A percentile compares a stretch with the other conserved stretches of the same genome.
These are phyloP conservation scores for Suillus subluteus DNA, from an alignment of 768 basidiomycete species.

Conservation along the genomic window DNA sequence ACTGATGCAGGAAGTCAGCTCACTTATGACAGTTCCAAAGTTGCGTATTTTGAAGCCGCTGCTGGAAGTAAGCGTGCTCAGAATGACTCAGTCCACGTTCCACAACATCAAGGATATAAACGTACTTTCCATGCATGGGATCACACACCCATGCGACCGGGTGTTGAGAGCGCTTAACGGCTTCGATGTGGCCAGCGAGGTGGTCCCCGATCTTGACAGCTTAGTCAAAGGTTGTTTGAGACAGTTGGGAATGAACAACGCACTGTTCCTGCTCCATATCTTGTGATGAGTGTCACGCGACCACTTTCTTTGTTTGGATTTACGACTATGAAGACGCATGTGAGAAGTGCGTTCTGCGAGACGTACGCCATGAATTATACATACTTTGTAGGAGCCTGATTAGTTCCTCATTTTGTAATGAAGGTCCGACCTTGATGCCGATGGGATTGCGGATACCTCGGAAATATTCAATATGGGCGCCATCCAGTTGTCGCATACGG, in stretches of 20 bases:
- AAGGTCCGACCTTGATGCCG: conserved; percentile 95
- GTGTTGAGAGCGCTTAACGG: conserved; percentile 79
- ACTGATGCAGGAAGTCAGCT: conserved; percentile 78
- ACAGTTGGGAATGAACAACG: conserved; percentile 6
- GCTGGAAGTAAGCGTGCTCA: conserved; percentile 80
- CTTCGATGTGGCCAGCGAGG: conserved; percentile 79
- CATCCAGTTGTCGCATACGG: conserved; percentile 87
- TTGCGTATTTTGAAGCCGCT: conserved; percentile 88
- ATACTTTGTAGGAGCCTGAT: conserved; percentile 74
- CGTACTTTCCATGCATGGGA: conserved; percentile 98
- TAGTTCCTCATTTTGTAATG: conserved; percentile 79
- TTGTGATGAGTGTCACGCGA: conserved; percentile 86
- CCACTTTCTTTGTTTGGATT: conserved; percentile 86
- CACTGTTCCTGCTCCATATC: conserved; percentile 91
- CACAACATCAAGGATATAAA: conserved; percentile 21
- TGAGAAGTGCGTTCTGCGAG: not conserved
- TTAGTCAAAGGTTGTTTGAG: not conserved
- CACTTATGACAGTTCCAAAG: conserved; percentile 86
- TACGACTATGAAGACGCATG: conserved; percentile 56
- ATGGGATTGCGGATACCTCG: conserved; percentile 91
- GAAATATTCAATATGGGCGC: conserved; percentile 96
- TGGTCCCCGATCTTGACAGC: conserved; percentile 65
- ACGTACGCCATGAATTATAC: conserved; percentile 25
- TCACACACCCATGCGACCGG: conserved; percentile 95
- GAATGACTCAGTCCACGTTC: not conserved